phyloP scores from a whole-genome alignment of 129 eudicot species.

The Flaveria linearis region DNA sequence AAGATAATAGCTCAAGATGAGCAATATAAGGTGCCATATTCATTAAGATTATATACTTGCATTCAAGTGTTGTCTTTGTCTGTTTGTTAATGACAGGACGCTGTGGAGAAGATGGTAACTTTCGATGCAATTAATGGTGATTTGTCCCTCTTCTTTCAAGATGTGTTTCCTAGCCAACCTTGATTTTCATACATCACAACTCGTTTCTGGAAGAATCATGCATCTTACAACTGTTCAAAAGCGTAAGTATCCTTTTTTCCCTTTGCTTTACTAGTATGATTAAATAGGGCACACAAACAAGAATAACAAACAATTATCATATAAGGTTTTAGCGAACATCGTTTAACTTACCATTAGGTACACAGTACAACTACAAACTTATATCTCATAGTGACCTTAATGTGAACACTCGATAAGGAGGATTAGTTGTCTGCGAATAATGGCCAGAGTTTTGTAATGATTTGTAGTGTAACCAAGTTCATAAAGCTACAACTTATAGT shows the following conservation, averaged over 20 bases:
- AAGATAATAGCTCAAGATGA: slow-evolving; percentile 61
- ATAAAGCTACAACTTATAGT: background rate
- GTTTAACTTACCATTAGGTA: background rate
- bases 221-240: background rate
- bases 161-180: slow-evolving; percentile 48
- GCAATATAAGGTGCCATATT: slow-evolving; percentile 57
- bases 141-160: slow-evolving; percentile 62
- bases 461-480: too few species aligned
- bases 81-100: slow-evolving; percentile 53
- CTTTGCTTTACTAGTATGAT: background rate
- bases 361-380: too few species aligned
- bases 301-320: background rate
- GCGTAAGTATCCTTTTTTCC: background rate
- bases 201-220: background rate
- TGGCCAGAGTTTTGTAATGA: background rate
- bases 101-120: slow-evolving; percentile 61
- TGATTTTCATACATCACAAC: slow-evolving; percentile 10
- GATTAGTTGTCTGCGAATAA: background rate
- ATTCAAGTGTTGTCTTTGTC: background rate
- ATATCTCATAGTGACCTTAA: background rate
- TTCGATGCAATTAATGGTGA: slow-evolving; percentile 75
- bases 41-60: slow-evolving; percentile 4
- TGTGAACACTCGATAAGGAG: background rate
- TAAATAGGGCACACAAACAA: background rate
- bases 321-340: background rate